Conservation (phyloP, 768 basidiomycete genomes). For the Pleurotus djamor region DNA sequence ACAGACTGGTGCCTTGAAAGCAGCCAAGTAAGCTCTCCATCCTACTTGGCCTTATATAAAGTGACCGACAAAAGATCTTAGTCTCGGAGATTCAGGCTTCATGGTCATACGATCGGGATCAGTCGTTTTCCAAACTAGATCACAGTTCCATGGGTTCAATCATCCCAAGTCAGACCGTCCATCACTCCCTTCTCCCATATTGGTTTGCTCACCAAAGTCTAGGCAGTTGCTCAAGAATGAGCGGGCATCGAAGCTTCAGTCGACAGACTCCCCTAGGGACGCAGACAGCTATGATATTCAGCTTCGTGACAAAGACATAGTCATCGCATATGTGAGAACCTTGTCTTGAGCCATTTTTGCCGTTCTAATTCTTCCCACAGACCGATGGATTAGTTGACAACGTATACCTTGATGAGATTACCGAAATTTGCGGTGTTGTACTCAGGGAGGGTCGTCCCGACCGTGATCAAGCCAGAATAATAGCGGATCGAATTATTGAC, state of each 20-base stretch:
- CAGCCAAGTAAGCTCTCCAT: slow-evolving; percentile 62
- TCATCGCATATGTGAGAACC: slow-evolving; percentile 41
- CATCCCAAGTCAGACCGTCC: slow-evolving; percentile 40
- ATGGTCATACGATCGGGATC: slow-evolving; percentile 67
- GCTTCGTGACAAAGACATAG: slow-evolving; percentile 49
- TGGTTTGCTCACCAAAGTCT: neutral
- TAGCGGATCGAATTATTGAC: slow-evolving; percentile 72
- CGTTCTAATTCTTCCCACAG: slow-evolving; percentile 31
- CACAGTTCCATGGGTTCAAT: slow-evolving; percentile 56
- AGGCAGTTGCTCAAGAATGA: slow-evolving; percentile 46
- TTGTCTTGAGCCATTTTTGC: neutral
- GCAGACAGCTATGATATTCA: slow-evolving; percentile 42
- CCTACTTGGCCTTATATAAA: too few species aligned
- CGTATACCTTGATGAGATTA: slow-evolving; percentile 66
- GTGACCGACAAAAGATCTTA: slow-evolving; percentile 37
- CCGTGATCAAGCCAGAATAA: slow-evolving; percentile 58
- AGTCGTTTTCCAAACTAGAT: slow-evolving; percentile 49
- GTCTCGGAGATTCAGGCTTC: slow-evolving; percentile 75
- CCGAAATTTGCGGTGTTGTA: slow-evolving; percentile 66
- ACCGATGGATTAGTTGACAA: slow-evolving; percentile 58
- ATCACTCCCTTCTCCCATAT: neutral
- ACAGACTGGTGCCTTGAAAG: slow-evolving; percentile 68
- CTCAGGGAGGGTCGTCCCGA: slow-evolving; percentile 56
- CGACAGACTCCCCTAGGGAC: slow-evolving; percentile 44
- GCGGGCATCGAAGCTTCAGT: slow-evolving; percentile 32